These are phyloP conservation scores for Arctostaphylos glauca DNA, from an alignment of 148 eudicot species.

Conservation along the genomic window DNA sequence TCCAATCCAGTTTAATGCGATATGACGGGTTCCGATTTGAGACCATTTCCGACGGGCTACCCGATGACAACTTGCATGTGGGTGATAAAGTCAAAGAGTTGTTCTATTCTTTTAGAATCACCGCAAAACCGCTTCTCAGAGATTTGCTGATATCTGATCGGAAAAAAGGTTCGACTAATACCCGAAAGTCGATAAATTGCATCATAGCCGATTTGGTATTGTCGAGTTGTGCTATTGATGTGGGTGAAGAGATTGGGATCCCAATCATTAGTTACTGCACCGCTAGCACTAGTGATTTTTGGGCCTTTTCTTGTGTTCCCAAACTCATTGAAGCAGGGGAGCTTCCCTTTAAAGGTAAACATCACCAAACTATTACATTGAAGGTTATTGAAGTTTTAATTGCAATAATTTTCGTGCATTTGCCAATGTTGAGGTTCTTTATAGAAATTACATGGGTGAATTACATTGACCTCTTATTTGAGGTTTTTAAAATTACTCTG, in stretches of 20 bases:
- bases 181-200: neutral
- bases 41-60: neutral
- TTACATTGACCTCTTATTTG: too few species aligned
- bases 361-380: too few species aligned
- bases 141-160: neutral
- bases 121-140: neutral
- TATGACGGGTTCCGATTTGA: neutral
- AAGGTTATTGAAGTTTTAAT: too few species aligned
- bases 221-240: neutral
- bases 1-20: too few species aligned
- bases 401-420: too few species aligned
- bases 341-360: neutral
- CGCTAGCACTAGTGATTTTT: neutral
- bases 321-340: neutral
- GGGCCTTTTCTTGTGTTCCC: neutral
- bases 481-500: too few species aligned
- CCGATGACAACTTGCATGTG: neutral
- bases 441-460: too few species aligned
- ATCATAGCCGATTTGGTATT: neutral
- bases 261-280: neutral
- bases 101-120: neutral
- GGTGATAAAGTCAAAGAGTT: neutral
- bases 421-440: too few species aligned
- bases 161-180: neutral
- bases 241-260: conserved; percentile 23